phyloP scores from a whole-genome alignment of 129 eudicot species.

The Erigeron canadensis region DNA sequence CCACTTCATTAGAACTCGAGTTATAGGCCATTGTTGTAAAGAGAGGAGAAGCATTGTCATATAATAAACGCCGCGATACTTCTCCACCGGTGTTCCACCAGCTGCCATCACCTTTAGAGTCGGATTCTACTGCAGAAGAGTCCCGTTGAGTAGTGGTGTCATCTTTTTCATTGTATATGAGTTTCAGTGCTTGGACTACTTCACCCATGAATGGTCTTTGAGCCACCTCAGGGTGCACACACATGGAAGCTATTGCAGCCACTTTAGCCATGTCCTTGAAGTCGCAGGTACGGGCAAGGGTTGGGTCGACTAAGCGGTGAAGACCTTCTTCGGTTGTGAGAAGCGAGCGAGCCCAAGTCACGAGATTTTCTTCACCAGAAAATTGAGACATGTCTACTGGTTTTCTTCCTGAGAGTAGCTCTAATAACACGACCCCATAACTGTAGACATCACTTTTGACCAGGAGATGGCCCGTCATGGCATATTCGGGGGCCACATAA shows the following conservation, averaged over 20 bases:
- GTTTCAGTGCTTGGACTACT: conserved; percentile 87
- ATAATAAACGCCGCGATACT: conserved; percentile 34
- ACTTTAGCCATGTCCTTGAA: conserved; percentile 80
- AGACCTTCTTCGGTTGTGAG: conserved; percentile 74
- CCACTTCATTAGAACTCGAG: conserved; percentile 35
- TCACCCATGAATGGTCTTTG: conserved; percentile 96
- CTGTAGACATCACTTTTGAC: conserved; percentile 94
- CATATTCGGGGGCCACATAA: conserved; percentile 94
- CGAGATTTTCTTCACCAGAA: conserved; percentile 82
- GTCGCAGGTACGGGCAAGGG: conserved; percentile 55
- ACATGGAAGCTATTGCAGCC: conserved; percentile 84
- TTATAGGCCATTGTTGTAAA: conserved; percentile 69
- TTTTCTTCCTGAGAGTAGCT: conserved; percentile 75
- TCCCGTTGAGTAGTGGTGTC: conserved; percentile 58
- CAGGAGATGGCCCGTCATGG: conserved; percentile 93
- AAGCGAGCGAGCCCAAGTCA: conserved; percentile 78
- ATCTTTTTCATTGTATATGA: conserved; percentile 64
- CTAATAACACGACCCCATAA: conserved; percentile 81
- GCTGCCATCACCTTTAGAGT: conserved; percentile 61
- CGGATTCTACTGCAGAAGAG: conserved; percentile 59
- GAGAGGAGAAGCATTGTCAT: conserved; percentile 44
- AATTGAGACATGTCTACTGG: conserved; percentile 92
- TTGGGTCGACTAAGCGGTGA: conserved; percentile 62
- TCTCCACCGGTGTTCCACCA: conserved; percentile 75
- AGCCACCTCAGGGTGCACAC: conserved; percentile 84